A percentile compares a stretch with the other conserved stretches of the same genome.
Evolutionary conservation across 2,329 filamentous ascomycete species (phyloP).

Genomic region (Metarhizium anisopliae): DNA sequence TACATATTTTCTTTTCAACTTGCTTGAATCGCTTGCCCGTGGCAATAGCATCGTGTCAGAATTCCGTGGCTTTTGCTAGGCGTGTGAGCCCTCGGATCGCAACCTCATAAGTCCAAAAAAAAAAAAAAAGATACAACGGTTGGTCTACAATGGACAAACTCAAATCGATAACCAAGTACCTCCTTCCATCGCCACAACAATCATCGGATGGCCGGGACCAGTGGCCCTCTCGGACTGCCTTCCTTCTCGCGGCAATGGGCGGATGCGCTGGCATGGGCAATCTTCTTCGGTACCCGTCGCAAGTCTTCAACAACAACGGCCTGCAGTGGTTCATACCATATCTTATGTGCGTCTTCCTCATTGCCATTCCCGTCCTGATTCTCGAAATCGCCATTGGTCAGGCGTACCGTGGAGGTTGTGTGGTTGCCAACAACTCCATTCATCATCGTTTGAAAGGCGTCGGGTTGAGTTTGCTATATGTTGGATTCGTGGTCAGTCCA

Average conservation of each 20-base stretch:
- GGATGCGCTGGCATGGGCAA: conserved; percentile 51
- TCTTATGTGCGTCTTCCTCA: conserved; percentile 42
- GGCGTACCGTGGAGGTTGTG: conserved; percentile 45
- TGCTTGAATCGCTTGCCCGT: too few relatives aligned
- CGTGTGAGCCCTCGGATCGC: too few relatives aligned
- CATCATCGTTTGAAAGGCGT: conserved; percentile 43
- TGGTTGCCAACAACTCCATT: conserved; percentile 46
- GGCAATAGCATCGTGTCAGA: too few relatives aligned
- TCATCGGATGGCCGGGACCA: conserved; percentile 37
- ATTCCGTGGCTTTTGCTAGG: too few relatives aligned
- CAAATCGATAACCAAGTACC: conserved; percentile 9
- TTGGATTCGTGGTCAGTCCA: conserved; percentile 45
- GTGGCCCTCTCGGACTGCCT: conserved; percentile 46
- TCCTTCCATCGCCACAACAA: conserved; percentile 27
- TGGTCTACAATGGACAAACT: background rate
- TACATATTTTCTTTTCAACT: too few relatives aligned
- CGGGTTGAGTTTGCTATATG: conserved; percentile 41
- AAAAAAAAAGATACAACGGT: background rate
- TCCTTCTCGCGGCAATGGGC: conserved; percentile 49
- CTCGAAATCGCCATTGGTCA: conserved; percentile 63
- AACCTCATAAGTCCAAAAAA: background rate
- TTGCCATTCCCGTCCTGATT: conserved; percentile 46
- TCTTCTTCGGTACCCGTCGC: conserved; percentile 46
- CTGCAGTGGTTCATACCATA: conserved; percentile 54
- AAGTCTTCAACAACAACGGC: conserved; percentile 51